phyloP scores from a whole-genome alignment of 441 rosid species.

The Gossypium aridum region DNA sequence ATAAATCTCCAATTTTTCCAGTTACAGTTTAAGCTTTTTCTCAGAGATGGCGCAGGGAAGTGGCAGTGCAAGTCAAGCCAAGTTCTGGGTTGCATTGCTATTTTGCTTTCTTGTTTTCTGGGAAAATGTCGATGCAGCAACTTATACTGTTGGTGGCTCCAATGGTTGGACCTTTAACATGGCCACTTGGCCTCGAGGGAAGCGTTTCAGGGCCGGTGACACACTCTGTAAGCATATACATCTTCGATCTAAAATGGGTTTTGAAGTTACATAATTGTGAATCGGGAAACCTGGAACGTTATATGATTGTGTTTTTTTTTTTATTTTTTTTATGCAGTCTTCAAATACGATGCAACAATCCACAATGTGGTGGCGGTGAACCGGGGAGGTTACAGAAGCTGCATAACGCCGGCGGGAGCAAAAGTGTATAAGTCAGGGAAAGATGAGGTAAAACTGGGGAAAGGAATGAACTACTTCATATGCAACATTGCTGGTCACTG shows the following conservation, averaged over 20 bases:
- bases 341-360: conserved; percentile 30
- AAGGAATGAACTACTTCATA: conserved; percentile 40
- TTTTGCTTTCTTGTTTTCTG: background rate
- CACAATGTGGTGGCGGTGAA: conserved; percentile 43
- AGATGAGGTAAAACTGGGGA: conserved; percentile 33
- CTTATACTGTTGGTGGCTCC: background rate
- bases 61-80: background rate
- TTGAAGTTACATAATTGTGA: background rate
- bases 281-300: background rate
- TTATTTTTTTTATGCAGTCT: conserved; percentile 26
- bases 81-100: background rate
- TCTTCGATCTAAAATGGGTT: background rate
- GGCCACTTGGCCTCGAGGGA: background rate
- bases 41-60: background rate
- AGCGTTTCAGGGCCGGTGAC: background rate
- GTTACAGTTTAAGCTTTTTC: background rate
- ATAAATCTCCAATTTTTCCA: background rate
- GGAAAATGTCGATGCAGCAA: background rate
- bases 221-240: background rate
- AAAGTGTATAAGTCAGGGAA: conserved; percentile 35
- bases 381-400: conserved; percentile 23
- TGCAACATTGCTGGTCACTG: conserved; percentile 41
- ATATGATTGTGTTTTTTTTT: no score
- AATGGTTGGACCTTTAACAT: background rate
- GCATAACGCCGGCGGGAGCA: conserved; percentile 28